phyloP scores from a whole-genome alignment of 345 rosid species.

The thale cress (Arabidopsis thaliana) region TAIR10.1 NC_003075.7:18039501-18040000 shows the following conservation, averaged over 20 bases:
- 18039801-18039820: slow-evolving; percentile 51
- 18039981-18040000: slow-evolving; percentile 1
- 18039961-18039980: not conserved
- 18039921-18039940: not conserved
- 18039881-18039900: not conserved
- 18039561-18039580: slow-evolving; percentile 77
- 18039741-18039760: slow-evolving; percentile 51
- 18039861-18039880: not conserved
- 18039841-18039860: slow-evolving; percentile 23
- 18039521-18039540: slow-evolving; percentile 56
- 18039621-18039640: slow-evolving; percentile 54
- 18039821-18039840: slow-evolving; percentile 68
- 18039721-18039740: slow-evolving; percentile 55
- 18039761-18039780: slow-evolving; percentile 45
- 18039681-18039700: too few species aligned
- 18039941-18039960: not conserved
- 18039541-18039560: slow-evolving; percentile 62
- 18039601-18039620: slow-evolving; percentile 58
- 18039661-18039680: not conserved
- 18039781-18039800: slow-evolving; percentile 57
- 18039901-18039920: not conserved
- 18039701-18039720: slow-evolving; percentile 7
- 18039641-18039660: slow-evolving; percentile 56
- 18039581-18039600: slow-evolving; percentile 65
- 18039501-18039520: slow-evolving; percentile 50